Conservation (phyloP, 352 stramenopile genomes). For the Phytopythium boreale region DNA sequence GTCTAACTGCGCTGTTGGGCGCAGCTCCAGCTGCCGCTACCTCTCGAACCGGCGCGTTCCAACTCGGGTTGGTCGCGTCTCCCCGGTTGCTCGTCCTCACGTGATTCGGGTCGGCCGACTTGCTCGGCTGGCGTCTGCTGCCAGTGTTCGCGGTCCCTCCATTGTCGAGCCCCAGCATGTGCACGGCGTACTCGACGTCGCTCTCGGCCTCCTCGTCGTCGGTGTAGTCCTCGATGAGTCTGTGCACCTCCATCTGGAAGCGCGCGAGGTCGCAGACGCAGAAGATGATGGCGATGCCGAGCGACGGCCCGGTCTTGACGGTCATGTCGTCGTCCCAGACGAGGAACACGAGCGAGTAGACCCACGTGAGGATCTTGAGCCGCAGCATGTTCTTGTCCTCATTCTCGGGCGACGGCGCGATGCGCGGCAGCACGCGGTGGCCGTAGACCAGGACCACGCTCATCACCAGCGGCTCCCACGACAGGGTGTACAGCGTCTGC, state of each 20-base stretch:
- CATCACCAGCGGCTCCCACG: constrained; percentile 50
- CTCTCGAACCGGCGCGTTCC: neutral
- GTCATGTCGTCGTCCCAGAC: constrained; percentile 72
- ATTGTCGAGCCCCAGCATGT: constrained; percentile 7
- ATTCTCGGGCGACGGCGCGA: constrained; percentile 53
- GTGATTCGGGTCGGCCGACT: constrained; percentile 9
- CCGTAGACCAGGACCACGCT: constrained; percentile 53
- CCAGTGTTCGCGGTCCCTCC: neutral
- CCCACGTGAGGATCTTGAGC: constrained; percentile 68
- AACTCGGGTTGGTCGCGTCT: neutral
- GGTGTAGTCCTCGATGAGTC: constrained; percentile 63
- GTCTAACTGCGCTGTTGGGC: neutral
- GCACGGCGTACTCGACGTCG: constrained; percentile 16
- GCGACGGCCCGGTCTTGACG: constrained; percentile 60
- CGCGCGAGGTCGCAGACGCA: constrained; percentile 61
- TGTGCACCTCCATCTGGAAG: constrained; percentile 72
- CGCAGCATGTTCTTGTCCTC: constrained; percentile 64
- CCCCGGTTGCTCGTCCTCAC: constrained; percentile 3
- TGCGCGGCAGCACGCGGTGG: constrained; percentile 28
- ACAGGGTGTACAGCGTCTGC: constrained; percentile 61
- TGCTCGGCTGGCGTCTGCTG: neutral
- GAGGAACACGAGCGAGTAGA: constrained; percentile 57
- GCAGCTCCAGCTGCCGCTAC: neutral
- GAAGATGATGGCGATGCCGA: constrained; percentile 71
- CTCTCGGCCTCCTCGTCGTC: constrained; percentile 36